Evolutionary conservation across 1,139 yeast species (phyloP).

Genomic region (Taphrina communis): DNA sequence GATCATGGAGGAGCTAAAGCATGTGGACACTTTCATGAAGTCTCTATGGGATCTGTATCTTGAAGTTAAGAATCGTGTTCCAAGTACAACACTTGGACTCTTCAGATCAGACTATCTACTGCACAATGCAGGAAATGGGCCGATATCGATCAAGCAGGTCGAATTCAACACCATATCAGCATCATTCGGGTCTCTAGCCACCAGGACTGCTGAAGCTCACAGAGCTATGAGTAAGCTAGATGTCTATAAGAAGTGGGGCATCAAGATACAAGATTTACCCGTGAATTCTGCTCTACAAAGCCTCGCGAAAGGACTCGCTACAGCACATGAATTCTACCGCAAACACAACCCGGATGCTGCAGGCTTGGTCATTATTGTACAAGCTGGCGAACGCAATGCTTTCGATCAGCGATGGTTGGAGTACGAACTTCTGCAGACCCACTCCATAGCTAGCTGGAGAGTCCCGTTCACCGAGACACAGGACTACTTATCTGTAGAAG

Average conservation of each 20-base stretch:
- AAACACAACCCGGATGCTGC: slow-evolving; percentile 53
- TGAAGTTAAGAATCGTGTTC: slow-evolving; percentile 59
- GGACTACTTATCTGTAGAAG: slow-evolving; percentile 55
- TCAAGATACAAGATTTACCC: slow-evolving; percentile 62
- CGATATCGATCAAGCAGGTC: slow-evolving; percentile 74
- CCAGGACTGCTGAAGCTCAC: slow-evolving; percentile 80
- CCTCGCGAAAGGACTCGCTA: slow-evolving; percentile 73
- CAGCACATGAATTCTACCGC: slow-evolving; percentile 65
- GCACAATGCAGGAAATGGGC: slow-evolving; percentile 54
- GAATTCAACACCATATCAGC: slow-evolving; percentile 96
- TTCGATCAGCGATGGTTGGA: slow-evolving; percentile 90
- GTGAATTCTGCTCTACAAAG: slow-evolving; percentile 66
- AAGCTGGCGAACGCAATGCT: slow-evolving; percentile 82
- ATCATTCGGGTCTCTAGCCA: slow-evolving; percentile 88
- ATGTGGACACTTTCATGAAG: slow-evolving; percentile 70
- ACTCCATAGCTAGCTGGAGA: slow-evolving; percentile 67
- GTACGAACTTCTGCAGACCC: slow-evolving; percentile 64
- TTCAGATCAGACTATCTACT: slow-evolving; percentile 92
- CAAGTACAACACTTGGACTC: slow-evolving; percentile 76
- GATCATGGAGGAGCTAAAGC: slow-evolving; percentile 57
- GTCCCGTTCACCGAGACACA: slow-evolving; percentile 67
- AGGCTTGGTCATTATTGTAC: slow-evolving; percentile 78
- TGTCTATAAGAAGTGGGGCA: slow-evolving; percentile 47
- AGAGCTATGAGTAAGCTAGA: slow-evolving; percentile 49
- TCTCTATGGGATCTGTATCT: slow-evolving; percentile 67